phyloP scores from a whole-genome alignment of 2,329 filamentous ascomycete species.

The Shiraia bambusicola region DNA sequence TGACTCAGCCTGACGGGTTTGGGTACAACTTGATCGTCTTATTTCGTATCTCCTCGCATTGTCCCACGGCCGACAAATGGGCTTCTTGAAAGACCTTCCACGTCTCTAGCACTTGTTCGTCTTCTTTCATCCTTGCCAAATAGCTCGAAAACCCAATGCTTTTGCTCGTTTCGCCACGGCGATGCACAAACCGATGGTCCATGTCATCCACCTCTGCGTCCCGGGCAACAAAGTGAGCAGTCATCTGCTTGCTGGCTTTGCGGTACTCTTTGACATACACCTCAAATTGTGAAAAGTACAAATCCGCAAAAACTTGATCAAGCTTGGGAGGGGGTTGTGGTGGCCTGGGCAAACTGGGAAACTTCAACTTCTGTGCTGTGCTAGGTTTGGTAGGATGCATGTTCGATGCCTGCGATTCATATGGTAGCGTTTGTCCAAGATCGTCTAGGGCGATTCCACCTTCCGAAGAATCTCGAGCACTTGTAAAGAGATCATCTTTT shows the following conservation, averaged over 20 bases:
- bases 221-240: conserved; percentile 57
- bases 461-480: conserved; percentile 34
- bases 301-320: conserved; percentile 51
- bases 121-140: conserved; percentile 61
- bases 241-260: conserved; percentile 56
- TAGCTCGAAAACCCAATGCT: conserved; percentile 61
- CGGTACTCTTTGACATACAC: conserved; percentile 60
- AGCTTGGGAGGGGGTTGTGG: conserved; percentile 50
- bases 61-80: conserved; percentile 58
- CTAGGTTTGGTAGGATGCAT: conserved; percentile 45
- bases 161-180: conserved; percentile 51
- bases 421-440: conserved; percentile 58
- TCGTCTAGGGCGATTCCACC: conserved; percentile 58
- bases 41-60: conserved; percentile 36
- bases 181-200: conserved; percentile 52
- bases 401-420: conserved; percentile 56
- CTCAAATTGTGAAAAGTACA: conserved; percentile 56
- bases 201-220: conserved; percentile 50
- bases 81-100: conserved; percentile 63
- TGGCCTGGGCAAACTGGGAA: conserved; percentile 55
- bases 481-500: conserved; percentile 53
- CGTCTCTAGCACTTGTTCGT: conserved; percentile 61
- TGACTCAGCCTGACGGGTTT: conserved; percentile 11
- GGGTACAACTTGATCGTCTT: conserved; percentile 34
- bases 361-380: conserved; percentile 46